Conservation (phyloP, 371 early-diverging fungal species). For the Smittium culicis region DNA sequence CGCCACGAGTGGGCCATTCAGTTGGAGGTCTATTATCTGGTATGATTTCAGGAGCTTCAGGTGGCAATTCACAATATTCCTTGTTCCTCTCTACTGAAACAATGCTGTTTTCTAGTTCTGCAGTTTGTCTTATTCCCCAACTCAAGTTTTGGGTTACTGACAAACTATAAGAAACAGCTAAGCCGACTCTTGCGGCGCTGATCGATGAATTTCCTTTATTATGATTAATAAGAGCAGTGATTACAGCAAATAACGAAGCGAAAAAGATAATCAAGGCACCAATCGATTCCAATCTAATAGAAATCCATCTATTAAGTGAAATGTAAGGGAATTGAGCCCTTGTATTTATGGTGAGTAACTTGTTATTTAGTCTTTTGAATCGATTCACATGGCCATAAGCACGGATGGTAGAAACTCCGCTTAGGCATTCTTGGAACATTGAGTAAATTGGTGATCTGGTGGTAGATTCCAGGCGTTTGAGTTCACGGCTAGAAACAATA, state of each 20-base stretch:
- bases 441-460: constrained; percentile 66
- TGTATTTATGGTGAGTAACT: constrained; percentile 48
- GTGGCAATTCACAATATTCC: constrained; percentile 23
- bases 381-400: constrained; percentile 54
- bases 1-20: constrained; percentile 41
- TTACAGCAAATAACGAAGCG: constrained; percentile 17
- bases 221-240: background rate
- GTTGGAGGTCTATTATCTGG: constrained; percentile 22
- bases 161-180: constrained; percentile 13
- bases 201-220: constrained; percentile 26
- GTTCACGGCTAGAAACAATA: constrained; percentile 56
- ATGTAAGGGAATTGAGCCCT: constrained; percentile 20
- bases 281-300: constrained; percentile 23
- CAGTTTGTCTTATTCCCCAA: constrained; percentile 48
- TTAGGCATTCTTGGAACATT: constrained; percentile 52
- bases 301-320: constrained; percentile 22
- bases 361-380: constrained; percentile 55
- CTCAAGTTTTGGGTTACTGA: constrained; percentile 33
- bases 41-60: constrained; percentile 41
- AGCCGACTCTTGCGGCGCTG: constrained; percentile 55
- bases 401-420: constrained; percentile 64
- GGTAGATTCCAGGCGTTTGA: constrained; percentile 73
- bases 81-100: constrained; percentile 33
- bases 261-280: constrained; percentile 27
- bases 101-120: constrained; percentile 15